These are phyloP conservation scores for Trichosanthes truncata DNA, from an alignment of 306 rosid species.

Conservation along the genomic window DNA sequence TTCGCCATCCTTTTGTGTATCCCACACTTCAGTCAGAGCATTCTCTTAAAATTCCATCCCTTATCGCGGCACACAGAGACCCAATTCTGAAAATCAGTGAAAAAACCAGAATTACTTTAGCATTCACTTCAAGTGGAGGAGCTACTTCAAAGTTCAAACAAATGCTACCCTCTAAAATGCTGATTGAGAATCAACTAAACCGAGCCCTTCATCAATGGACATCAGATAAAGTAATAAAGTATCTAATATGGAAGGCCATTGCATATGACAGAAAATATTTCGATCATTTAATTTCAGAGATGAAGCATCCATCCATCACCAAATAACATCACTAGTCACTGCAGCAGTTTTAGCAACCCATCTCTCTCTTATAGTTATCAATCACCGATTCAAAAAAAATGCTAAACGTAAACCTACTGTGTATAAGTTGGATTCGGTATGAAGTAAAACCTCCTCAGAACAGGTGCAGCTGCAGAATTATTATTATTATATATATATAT, in stretches of 20 bases:
- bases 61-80: slow-evolving; percentile 71
- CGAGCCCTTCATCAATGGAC: neutral
- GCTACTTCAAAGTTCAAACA: slow-evolving; percentile 11
- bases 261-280: neutral
- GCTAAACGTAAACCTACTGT: neutral
- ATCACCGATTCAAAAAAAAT: neutral
- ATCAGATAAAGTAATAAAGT: neutral
- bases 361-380: neutral
- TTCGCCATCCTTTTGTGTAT: neutral
- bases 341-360: neutral
- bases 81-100: slow-evolving; percentile 45
- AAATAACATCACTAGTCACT: neutral
- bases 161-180: neutral
- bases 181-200: neutral
- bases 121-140: neutral
- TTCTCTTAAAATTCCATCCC: slow-evolving; percentile 16
- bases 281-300: neutral
- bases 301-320: neutral
- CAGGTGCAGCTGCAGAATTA: neutral
- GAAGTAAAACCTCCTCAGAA: neutral
- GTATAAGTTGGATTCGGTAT: neutral
- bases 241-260: neutral
- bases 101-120: neutral
- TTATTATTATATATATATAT: too few relatives aligned
- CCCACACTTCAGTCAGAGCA: slow-evolving; percentile 16